Percentiles rank a stretch among this genome's conserved stretches.
phyloP scores from a whole-genome alignment of 225 moss, liverwort and hornwort species.

The Marchantia paleacea region DNA sequence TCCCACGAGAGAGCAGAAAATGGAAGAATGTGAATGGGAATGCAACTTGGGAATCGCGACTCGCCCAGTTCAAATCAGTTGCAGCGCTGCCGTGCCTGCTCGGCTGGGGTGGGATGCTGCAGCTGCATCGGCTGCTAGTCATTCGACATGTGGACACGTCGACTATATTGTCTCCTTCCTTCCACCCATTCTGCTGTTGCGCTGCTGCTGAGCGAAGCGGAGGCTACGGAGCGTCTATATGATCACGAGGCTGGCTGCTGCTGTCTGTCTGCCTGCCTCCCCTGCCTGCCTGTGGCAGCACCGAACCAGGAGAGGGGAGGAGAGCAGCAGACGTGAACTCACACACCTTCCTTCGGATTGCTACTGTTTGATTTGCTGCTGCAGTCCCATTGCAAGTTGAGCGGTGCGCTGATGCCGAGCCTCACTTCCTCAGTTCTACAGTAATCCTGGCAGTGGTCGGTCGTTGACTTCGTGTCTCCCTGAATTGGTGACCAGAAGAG shows the following conservation, averaged over 20 bases:
- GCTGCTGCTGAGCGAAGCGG: background rate
- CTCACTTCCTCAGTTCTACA: background rate
- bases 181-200: background rate
- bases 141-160: slow-evolving; percentile 9
- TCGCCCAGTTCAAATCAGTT: background rate
- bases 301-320: background rate
- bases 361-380: background rate
- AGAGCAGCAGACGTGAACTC: background rate
- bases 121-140: background rate
- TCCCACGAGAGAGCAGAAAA: background rate
- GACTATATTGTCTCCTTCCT: background rate
- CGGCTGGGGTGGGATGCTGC: background rate
- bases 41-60: slow-evolving; percentile 11
- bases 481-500: background rate
- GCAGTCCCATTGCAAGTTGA: background rate
- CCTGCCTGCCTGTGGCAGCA: background rate
- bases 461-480: slow-evolving; percentile 19
- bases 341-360: background rate
- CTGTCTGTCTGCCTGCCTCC: background rate
- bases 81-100: background rate
- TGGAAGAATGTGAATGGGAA: background rate
- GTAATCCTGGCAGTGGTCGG: slow-evolving; percentile 4
- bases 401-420: slow-evolving; percentile 8
- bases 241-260: slow-evolving; percentile 7
- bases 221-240: background rate